Evolutionary conservation across 345 rosid genomes (phyloP), one percentile per base, ranked within the genome.

Genomic region (Stellera chamaejasme): DNA sequence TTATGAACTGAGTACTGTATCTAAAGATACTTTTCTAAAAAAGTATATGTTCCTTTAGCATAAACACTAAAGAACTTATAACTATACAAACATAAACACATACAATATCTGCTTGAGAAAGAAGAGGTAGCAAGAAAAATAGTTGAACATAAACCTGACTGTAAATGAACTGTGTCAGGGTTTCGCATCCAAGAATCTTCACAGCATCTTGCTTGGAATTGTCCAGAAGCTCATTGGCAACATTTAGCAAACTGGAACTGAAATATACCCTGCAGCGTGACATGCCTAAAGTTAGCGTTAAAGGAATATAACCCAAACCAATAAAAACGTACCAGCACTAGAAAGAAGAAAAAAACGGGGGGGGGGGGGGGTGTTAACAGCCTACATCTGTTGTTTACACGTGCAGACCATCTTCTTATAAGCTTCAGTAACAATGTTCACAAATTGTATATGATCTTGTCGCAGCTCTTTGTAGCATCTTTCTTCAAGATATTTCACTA

Each of bases 361-460:
- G n/a, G n/a, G n/a, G 56, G 10, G 6, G 13, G 19, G 27, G 48
- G 58, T 14, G 4, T 32, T 42, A 12, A 23, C n/a, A 52, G 53
- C 82, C 76, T 69, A 93, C 99, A 89, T 93, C 63, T 93, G 99
- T 60, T 71, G 85, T 68, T 85, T 87, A 69, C 99, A 93, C 62
- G 77, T 66, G 66, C 67, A 78, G 53, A 93, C 91, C 77, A 93
- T 54, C 68, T 82, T 93, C 48, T 76, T 76, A 73, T 93, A 93
- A 46, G 82, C 74, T 65, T 87, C 96, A 1, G 75, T 69, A 49
- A 80, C 82, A 67, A 79, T 75, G 71, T 71, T 81, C 68, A 89
- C 69, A 72, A 78, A 73, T 68, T 81, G 84, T 68, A 75, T 58
- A 48, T 93, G 96, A 60, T 70, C 85, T 13, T 71, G 67, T 54